A percentile compares a stretch with the other conserved stretches of the same genome.
phyloP scores from a whole-genome alignment of 345 rosid species.

The Clarkia xantiana region DNA sequence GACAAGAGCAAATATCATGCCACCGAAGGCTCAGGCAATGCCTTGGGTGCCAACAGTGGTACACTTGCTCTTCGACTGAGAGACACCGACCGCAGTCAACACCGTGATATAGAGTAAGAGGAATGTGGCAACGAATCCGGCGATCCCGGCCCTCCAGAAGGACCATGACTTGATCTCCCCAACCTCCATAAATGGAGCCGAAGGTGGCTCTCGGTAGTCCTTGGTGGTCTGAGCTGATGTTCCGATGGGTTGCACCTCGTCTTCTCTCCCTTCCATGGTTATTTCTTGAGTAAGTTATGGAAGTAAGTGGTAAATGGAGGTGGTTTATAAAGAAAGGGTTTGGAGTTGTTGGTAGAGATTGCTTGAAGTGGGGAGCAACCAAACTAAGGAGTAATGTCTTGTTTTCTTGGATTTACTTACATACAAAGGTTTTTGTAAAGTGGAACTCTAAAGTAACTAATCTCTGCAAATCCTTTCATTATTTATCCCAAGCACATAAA shows the following conservation, averaged over 20 bases:
- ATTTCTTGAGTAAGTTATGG: no score
- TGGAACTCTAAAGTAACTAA: no score
- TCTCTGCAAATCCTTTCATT: no score
- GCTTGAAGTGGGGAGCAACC: no score
- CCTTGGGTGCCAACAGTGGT: constrained; percentile 12
- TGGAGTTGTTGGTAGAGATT: no score
- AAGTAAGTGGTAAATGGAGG: no score
- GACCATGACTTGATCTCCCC: constrained; percentile 17
- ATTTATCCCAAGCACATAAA: no score
- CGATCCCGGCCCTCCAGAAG: constrained; percentile 19
- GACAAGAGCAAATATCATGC: constrained; percentile 19
- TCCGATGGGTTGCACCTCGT: constrained; percentile 15
- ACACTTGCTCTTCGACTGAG: constrained; percentile 6
- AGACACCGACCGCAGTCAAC: constrained; percentile 19
- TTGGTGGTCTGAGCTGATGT: constrained; percentile 14
- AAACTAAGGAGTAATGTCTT: no score
- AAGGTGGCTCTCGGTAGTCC: constrained; percentile 17
- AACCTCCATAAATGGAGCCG: constrained; percentile 17
- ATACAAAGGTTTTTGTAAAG: no score
- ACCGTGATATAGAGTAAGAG: constrained; percentile 16
- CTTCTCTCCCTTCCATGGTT: constrained; percentile 14
- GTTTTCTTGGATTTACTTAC: no score
- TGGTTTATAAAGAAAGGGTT: no score
- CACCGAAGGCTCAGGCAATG: constrained; percentile 18
- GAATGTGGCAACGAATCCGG: constrained; percentile 20